Evolutionary conservation across 345 rosid genomes (phyloP), one percentile per base, ranked within the genome.

Genomic region (Geranium brycei): DNA sequence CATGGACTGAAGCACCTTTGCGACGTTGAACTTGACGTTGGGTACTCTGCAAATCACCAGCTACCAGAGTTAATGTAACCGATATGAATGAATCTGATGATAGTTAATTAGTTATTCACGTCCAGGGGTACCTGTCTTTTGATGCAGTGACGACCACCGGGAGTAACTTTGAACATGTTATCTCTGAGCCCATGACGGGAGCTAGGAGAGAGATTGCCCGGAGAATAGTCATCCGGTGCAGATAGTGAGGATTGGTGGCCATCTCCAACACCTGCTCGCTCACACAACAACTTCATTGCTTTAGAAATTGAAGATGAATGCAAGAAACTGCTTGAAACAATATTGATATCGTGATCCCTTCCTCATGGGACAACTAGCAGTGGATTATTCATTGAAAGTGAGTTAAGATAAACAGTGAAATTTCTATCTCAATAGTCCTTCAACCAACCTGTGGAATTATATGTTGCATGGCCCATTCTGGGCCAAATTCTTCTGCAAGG

Each of bases 391-490:
- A 23, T 23, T 23, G 28, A 23, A 23, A 23, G 28, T 23, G 28
- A 23, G 28, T 23, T 1, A 23, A 23, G 28, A 23, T 23, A 23
- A 23, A 23, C 2, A 23, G 28, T 23, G 1, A 23, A 0, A 23
- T 23, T 23, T 23, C 28, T 23, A 23, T 23, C 28, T 23, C 28
- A 23, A 23, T 23, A 2, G 28, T 31, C 58, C 51, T 35, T 32
- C 31, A 1, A 73, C 72, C 56, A 64, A 92, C 98, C 95, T 86
- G 95, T 59, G 96, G 93, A 76, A 92, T 86, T 74, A 89, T 89
- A 75, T 92, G 96, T 75, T 84, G 89, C 98, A 89, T 92, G 71
- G 96, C 93, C 96, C 98, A 92, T 15, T 92, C 93, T 40, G 95
- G 89, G 51, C 98, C 98, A 78, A 92, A 92, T 74, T 92, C 98